These are phyloP conservation scores for Bretziella fagacearum DNA, from an alignment of 2,329 filamentous ascomycete genomes.

Conservation along the genomic window DNA sequence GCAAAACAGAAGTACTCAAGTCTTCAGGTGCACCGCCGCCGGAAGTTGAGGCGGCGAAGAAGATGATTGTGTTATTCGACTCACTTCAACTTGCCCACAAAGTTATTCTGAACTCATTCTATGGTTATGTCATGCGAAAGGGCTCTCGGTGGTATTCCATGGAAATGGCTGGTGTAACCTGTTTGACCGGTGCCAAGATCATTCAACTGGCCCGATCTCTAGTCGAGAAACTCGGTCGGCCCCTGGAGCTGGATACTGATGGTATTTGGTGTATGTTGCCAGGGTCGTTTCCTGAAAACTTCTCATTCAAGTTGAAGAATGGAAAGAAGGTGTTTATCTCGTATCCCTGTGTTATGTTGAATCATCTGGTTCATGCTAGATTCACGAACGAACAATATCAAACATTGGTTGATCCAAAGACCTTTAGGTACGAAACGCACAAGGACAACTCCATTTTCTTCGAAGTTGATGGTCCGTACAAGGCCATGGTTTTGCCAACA, in stretches of 20 bases:
- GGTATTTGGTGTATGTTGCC: constrained; percentile 99
- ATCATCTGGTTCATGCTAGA: constrained; percentile 82
- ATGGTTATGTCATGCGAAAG: constrained; percentile 98
- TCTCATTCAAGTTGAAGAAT: constrained; percentile 81
- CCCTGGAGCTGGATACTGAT: constrained; percentile 88
- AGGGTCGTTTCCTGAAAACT: constrained; percentile 91
- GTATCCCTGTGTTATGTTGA: constrained; percentile 97
- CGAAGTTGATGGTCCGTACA: constrained; percentile 95
- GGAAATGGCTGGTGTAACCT: constrained; percentile 98
- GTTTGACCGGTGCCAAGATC: constrained; percentile 85
- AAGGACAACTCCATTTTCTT: constrained; percentile 99
- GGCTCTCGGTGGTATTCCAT: constrained; percentile 98
- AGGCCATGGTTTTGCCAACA: constrained; percentile 89
- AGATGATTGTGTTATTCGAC: constrained; percentile 95
- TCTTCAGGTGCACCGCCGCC: constrained; percentile 54
- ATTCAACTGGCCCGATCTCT: constrained; percentile 91
- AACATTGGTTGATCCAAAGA: constrained; percentile 60
- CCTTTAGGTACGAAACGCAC: constrained; percentile 85
- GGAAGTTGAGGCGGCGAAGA: constrained; percentile 88
- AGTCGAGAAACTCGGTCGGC: constrained; percentile 82
- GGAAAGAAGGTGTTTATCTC: constrained; percentile 95
- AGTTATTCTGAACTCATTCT: constrained; percentile 97
- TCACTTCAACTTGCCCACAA: constrained; percentile 95
- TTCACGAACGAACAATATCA: constrained; percentile 99
- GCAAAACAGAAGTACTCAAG: constrained; percentile 78